Percentiles rank a stretch among this genome's conserved stretches.
These are phyloP conservation scores for Ramularia endophylla DNA, from an alignment of 2,329 filamentous ascomycete species.

Conservation along the genomic window DNA sequence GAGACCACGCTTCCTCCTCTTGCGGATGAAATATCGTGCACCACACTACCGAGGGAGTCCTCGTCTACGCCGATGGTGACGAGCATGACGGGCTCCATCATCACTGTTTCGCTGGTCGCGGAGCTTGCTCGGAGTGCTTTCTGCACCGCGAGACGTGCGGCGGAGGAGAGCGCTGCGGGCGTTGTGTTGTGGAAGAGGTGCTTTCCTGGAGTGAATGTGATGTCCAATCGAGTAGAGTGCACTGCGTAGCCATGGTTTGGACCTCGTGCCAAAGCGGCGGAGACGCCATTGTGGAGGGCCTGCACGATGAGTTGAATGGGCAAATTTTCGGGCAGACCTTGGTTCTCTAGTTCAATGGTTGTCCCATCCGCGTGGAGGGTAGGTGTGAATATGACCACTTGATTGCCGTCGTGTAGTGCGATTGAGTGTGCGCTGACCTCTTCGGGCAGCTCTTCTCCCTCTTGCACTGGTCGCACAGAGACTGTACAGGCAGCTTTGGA, in stretches of 20 bases:
- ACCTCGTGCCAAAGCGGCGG: conserved; percentile 78
- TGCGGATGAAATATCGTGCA: conserved; percentile 71
- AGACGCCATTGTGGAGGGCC: conserved; percentile 68
- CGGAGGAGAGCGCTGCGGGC: conserved; percentile 62
- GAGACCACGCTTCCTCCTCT: conserved; percentile 70
- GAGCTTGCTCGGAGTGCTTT: conserved; percentile 60
- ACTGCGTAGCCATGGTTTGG: conserved; percentile 75
- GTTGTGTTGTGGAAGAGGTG: conserved; percentile 65
- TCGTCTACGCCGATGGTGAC: conserved; percentile 84
- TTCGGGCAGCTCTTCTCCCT: conserved; percentile 14
- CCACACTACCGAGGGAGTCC: conserved; percentile 69
- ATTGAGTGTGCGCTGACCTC: conserved; percentile 34
- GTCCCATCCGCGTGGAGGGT: conserved; percentile 39
- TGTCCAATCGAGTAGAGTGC: conserved; percentile 64
- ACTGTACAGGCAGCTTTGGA: conserved; percentile 73
- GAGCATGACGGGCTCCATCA: conserved; percentile 94
- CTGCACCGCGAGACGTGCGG: conserved; percentile 61
- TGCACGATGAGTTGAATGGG: conserved; percentile 44
- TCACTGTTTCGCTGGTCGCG: conserved; percentile 47
- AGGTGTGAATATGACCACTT: conserved; percentile 52
- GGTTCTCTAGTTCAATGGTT: conserved; percentile 35
- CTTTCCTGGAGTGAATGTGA: conserved; percentile 60
- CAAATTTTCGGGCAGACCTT: conserved; percentile 52
- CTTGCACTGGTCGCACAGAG: conserved; percentile 43
- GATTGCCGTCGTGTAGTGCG: conserved; percentile 62